Conservation (phyloP, 768 basidiomycete species). For the Cyclocybe aegerita region DNA sequence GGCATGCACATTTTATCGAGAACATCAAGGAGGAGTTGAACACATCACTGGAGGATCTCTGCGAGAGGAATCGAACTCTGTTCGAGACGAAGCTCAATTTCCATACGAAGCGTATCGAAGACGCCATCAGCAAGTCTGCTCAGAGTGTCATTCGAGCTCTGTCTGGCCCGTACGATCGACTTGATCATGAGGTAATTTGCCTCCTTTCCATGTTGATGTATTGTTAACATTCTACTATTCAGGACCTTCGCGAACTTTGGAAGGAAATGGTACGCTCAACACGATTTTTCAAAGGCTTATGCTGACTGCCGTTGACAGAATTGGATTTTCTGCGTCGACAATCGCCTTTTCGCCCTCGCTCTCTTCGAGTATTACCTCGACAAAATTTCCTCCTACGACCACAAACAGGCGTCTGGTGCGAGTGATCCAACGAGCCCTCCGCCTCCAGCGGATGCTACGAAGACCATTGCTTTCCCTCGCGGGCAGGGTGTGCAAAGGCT, state of each 20-base stretch:
- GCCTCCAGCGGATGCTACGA: not conserved
- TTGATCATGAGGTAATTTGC: not conserved
- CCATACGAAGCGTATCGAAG: constrained; percentile 6
- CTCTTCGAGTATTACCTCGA: constrained; percentile 12
- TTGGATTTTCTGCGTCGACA: constrained; percentile 15
- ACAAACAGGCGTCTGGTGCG: not conserved
- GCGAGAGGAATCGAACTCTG: constrained; percentile 4
- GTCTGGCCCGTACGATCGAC: not conserved
- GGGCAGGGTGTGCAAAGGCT: no score
- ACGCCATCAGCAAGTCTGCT: constrained; percentile 8
- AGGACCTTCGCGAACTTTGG: not conserved
- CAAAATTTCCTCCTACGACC: not conserved
- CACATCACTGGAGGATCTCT: constrained; percentile 7
- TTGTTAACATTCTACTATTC: not conserved
- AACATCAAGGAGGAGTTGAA: not conserved
- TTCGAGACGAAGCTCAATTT: constrained; percentile 7
- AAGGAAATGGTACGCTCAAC: constrained; percentile 7
- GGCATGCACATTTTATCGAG: no score
- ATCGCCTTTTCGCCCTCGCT: constrained; percentile 7
- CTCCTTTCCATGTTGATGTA: not conserved
- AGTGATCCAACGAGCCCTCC: not conserved
- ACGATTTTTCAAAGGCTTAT: not conserved
- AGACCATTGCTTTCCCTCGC: not conserved
- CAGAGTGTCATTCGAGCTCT: constrained; percentile 5
- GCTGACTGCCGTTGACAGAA: not conserved